These are phyloP conservation scores for Fraxinus angustifolia DNA, from an alignment of 305 asterid genomes.

Conservation along the genomic window DNA sequence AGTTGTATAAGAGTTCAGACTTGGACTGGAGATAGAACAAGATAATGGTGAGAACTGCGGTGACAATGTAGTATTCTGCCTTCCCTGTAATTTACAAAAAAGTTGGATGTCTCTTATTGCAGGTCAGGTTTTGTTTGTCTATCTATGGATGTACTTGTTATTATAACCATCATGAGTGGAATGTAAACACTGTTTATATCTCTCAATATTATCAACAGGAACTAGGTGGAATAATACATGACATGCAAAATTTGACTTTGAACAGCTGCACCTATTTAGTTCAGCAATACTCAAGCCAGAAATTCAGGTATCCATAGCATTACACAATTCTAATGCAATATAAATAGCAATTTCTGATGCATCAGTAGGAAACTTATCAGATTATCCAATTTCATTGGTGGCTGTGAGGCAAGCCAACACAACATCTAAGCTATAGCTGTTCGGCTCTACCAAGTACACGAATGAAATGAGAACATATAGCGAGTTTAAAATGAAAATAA, in stretches of 20 bases:
- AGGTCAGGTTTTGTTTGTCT: neutral
- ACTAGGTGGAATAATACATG: slow-evolving; percentile 8
- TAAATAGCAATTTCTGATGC: slow-evolving; percentile 10
- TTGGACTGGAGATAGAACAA: slow-evolving; percentile 46
- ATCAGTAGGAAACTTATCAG: neutral
- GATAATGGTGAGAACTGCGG: slow-evolving; percentile 51
- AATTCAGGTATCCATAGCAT: neutral
- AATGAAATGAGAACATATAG: neutral
- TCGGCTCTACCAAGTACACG: slow-evolving; percentile 5
- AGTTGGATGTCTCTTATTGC: slow-evolving; percentile 15
- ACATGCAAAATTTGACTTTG: neutral
- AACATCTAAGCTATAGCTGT: slow-evolving; percentile 6
- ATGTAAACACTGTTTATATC: neutral
- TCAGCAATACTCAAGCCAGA: neutral
- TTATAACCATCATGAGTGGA: neutral
- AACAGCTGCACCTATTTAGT: slow-evolving; percentile 1
- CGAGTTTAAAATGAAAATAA: neutral
- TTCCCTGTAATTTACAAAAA: slow-evolving; percentile 47
- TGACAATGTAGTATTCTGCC: slow-evolving; percentile 42
- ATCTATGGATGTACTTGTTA: neutral
- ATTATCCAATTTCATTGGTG: neutral
- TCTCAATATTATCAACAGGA: neutral
- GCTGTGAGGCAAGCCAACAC: neutral
- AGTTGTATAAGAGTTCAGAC: slow-evolving; percentile 49
- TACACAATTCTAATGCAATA: neutral